phyloP scores from a whole-genome alignment of 2,329 filamentous ascomycete genomes.

The Microdochium trichocladiopsis region DNA sequence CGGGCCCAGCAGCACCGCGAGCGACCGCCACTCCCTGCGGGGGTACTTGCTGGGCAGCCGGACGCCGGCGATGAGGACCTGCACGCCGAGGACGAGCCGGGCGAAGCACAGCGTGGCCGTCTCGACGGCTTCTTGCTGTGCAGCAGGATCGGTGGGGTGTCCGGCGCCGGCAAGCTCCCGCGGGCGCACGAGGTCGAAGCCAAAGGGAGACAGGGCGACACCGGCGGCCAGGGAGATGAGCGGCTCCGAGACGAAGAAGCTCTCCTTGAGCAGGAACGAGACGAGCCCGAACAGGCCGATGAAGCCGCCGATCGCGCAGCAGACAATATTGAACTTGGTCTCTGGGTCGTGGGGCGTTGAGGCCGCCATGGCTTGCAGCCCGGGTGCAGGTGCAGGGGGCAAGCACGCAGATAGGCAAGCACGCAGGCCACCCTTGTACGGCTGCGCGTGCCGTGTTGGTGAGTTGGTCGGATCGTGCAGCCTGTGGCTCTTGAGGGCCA shows the following conservation, averaged over 20 bases:
- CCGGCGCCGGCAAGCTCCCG: background rate
- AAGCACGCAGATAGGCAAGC: too few relatives aligned
- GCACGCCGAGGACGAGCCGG: constrained; percentile 64
- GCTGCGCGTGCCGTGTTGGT: too few relatives aligned
- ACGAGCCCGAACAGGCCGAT: constrained; percentile 65
- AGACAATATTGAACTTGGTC: constrained; percentile 61
- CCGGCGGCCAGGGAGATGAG: constrained; percentile 6
- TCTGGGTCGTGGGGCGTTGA: too few relatives aligned
- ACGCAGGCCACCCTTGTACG: too few relatives aligned
- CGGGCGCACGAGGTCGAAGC: constrained; percentile 1
- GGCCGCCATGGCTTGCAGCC: too few relatives aligned
- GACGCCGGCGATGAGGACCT: constrained; percentile 68
- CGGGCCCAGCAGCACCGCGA: constrained; percentile 56
- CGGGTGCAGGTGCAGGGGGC: too few relatives aligned
- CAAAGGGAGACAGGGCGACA: constrained; percentile 2
- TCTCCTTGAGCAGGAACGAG: constrained; percentile 63
- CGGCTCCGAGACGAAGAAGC: constrained; percentile 65
- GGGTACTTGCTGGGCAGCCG: constrained; percentile 49
- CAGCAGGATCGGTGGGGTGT: too few relatives aligned
- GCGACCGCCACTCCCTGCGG: constrained; percentile 7
- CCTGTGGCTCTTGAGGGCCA: too few relatives aligned
- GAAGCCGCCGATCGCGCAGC: constrained; percentile 60
- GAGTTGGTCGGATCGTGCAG: too few relatives aligned
- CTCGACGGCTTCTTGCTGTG: constrained; percentile 1
- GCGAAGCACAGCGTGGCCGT: constrained; percentile 45